These are phyloP conservation scores for Aspergillus brunneoviolaceus DNA, from an alignment of 2,329 filamentous ascomycete genomes.

Conservation along the genomic window DNA sequence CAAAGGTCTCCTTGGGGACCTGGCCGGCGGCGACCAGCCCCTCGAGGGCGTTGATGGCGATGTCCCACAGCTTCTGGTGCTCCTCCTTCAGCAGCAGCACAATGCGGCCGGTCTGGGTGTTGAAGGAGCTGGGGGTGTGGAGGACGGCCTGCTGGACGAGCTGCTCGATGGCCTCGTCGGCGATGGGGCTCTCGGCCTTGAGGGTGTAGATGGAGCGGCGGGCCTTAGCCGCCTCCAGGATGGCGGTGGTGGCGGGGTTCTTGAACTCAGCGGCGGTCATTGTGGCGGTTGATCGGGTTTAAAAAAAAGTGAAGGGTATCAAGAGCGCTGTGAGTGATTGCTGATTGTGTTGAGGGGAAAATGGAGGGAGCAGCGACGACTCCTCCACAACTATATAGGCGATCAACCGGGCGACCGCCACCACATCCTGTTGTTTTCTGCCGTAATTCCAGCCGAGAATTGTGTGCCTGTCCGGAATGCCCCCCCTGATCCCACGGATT, in stretches of 20 bases:
- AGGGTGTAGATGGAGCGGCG: constrained; percentile 34
- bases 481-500: background rate
- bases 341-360: no score
- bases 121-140: constrained; percentile 77
- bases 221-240: constrained; percentile 32
- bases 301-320: background rate
- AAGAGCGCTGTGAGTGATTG: background rate
- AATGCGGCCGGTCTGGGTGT: constrained; percentile 76
- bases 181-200: constrained; percentile 34
- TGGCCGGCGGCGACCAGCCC: constrained; percentile 30
- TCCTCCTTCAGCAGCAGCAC: constrained; percentile 77
- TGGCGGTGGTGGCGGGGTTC: constrained; percentile 31
- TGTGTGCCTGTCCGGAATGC: background rate
- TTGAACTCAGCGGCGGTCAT: constrained; percentile 39
- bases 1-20: constrained; percentile 58
- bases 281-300: constrained; percentile 28
- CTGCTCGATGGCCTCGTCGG: constrained; percentile 32
- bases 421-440: background rate
- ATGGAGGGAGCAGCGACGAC: background rate
- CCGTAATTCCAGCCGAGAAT: background rate
- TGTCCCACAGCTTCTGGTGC: constrained; percentile 85
- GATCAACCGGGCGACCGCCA: background rate
- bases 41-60: constrained; percentile 64
- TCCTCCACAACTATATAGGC: background rate
- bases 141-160: constrained; percentile 52